phyloP scores from a whole-genome alignment of 176 grass and related monocot species.

The Chrysopogon serrulatus region DNA sequence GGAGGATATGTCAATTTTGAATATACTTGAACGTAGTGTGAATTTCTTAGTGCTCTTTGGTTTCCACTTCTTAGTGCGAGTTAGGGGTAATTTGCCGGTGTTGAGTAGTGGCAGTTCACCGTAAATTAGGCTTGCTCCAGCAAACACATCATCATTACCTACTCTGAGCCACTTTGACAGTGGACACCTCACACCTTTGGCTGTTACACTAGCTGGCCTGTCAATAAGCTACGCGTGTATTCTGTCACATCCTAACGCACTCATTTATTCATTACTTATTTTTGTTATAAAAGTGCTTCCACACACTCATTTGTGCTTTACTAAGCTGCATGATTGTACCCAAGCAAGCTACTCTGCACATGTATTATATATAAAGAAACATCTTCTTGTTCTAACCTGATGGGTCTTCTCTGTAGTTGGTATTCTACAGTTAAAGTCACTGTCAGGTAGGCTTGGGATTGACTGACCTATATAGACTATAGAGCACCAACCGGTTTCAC shows the following conservation, averaged over 20 bases:
- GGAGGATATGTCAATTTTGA: not conserved
- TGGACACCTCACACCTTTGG: not conserved
- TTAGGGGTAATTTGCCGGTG: not conserved
- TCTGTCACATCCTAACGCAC: not conserved
- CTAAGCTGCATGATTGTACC: not conserved
- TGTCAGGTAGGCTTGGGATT: no score
- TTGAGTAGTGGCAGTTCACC: slow-evolving; percentile 13
- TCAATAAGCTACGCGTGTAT: not conserved
- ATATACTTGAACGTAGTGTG: not conserved
- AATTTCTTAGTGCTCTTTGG: not conserved
- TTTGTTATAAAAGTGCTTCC: no score
- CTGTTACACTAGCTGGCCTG: not conserved
- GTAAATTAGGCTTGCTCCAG: slow-evolving; percentile 17
- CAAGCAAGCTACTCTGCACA: not conserved
- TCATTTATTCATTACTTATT: not conserved
- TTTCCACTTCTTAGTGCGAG: not conserved
- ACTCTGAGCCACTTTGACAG: not conserved
- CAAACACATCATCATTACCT: not conserved
- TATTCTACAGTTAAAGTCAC: no score
- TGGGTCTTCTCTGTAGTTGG: no score
- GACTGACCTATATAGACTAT: no score
- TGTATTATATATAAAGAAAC: no score
- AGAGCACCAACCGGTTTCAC: no score
- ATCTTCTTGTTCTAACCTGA: not conserved
- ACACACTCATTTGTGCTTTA: not conserved